Evolutionary conservation across 352 stramenopile genomes (phyloP).

Genomic region (Globisporangium middletonii): DNA sequence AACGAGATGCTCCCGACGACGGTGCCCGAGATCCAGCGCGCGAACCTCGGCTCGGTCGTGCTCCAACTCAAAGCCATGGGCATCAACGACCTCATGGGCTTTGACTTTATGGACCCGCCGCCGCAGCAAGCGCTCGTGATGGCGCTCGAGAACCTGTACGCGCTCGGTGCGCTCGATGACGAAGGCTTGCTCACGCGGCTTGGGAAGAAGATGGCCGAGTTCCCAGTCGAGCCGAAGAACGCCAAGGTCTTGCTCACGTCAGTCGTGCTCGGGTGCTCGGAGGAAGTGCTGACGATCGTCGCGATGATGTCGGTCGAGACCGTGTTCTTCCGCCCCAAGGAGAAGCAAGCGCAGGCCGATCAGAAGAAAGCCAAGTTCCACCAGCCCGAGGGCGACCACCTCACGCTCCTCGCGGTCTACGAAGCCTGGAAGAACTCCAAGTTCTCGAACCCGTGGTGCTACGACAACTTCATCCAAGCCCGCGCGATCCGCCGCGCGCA

Average conservation of each 20-base stretch:
- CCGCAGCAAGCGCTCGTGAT: conserved; percentile 95
- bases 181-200: conserved; percentile 90
- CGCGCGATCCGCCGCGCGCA: conserved; percentile 95
- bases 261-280: conserved; percentile 96
- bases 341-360: conserved; percentile 98
- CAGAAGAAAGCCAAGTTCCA: conserved; percentile 99
- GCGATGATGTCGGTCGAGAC: conserved; percentile 98
- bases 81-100: conserved; percentile 98
- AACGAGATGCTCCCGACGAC: conserved; percentile 97
- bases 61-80: conserved; percentile 99
- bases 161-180: conserved; percentile 96
- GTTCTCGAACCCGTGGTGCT: conserved; percentile 99
- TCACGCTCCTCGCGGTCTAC: conserved; percentile 98
- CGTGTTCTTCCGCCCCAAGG: conserved; percentile 98
- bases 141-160: conserved; percentile 97
- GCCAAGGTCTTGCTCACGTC: conserved; percentile 98
- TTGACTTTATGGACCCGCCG: conserved; percentile 99
- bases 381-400: conserved; percentile 97
- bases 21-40: conserved; percentile 98
- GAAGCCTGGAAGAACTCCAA: conserved; percentile 97
- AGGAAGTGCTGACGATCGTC: conserved; percentile 99
- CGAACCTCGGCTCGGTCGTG: conserved; percentile 97
- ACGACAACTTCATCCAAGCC: conserved; percentile 99
- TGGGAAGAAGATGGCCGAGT: conserved; percentile 99
- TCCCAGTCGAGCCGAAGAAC: conserved; percentile 98